phyloP scores from a whole-genome alignment of 768 basidiomycete species.

The Pholiota conissans region DNA sequence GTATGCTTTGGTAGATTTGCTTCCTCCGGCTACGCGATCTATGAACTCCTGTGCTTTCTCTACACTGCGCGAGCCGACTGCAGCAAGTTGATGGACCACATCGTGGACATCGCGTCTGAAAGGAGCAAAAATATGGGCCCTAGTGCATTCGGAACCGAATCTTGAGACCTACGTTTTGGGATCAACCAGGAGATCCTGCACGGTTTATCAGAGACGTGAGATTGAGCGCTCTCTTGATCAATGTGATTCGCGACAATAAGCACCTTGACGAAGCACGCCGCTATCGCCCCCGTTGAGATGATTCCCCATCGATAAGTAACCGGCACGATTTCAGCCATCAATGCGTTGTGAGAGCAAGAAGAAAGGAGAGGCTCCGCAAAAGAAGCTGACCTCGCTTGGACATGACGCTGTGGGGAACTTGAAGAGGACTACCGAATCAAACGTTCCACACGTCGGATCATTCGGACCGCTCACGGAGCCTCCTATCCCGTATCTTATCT shows the following conservation, averaged over 20 bases:
- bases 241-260: neutral
- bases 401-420: neutral
- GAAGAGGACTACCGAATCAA: neutral
- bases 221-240: neutral
- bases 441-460: neutral
- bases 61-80: constrained; percentile 75
- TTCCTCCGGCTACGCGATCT: constrained; percentile 45
- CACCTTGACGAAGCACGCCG: constrained; percentile 67
- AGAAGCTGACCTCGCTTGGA: neutral
- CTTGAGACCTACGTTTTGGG: constrained; percentile 54
- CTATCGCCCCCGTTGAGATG: constrained; percentile 79
- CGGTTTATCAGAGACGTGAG: neutral
- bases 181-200: constrained; percentile 73
- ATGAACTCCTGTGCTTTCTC: constrained; percentile 75
- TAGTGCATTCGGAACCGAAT: neutral
- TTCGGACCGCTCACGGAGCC: neutral
- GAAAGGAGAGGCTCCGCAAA: constrained; percentile 1
- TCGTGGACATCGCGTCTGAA: constrained; percentile 65
- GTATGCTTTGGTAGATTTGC: constrained; percentile 61
- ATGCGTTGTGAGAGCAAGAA: constrained; percentile 4
- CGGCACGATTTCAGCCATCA: constrained; percentile 34
- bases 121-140: neutral
- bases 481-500: neutral
- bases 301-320: constrained; percentile 78
- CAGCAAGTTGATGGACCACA: constrained; percentile 64